Evolutionary conservation across 345 rosid genomes (phyloP).

Genomic region (Triadica sebifera): DNA sequence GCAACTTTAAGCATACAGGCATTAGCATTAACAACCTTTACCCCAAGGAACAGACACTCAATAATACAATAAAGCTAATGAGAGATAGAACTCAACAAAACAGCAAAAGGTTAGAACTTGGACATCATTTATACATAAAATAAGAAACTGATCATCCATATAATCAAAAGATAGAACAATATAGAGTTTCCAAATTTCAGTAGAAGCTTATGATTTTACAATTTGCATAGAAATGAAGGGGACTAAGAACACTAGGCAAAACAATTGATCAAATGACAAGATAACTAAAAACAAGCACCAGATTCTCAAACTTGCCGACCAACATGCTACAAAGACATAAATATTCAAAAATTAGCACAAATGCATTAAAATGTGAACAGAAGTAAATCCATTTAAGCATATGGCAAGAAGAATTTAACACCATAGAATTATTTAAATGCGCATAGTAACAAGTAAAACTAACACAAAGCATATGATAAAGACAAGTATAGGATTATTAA

Average conservation of each 20-base stretch:
- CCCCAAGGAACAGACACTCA: neutral
- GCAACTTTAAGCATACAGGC: neutral
- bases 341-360: neutral
- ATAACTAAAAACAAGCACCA: too few relatives aligned
- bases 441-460: neutral
- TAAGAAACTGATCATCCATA: neutral
- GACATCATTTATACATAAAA: neutral
- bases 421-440: neutral
- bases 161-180: neutral
- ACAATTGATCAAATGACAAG: neutral
- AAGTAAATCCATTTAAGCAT: neutral
- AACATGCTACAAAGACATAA: neutral
- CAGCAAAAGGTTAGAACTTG: neutral
- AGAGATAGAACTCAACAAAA: neutral
- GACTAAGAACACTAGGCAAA: neutral
- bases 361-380: neutral
- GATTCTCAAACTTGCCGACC: neutral
- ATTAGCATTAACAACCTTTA: neutral
- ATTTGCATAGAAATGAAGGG: neutral
- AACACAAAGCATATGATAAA: neutral
- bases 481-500: neutral
- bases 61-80: neutral
- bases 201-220: neutral
- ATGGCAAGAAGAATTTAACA: neutral
- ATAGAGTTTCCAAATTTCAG: neutral